Conservation (phyloP, 495 filamentous ascomycete genomes). For the Annulohypoxylon maeteangense region DNA sequence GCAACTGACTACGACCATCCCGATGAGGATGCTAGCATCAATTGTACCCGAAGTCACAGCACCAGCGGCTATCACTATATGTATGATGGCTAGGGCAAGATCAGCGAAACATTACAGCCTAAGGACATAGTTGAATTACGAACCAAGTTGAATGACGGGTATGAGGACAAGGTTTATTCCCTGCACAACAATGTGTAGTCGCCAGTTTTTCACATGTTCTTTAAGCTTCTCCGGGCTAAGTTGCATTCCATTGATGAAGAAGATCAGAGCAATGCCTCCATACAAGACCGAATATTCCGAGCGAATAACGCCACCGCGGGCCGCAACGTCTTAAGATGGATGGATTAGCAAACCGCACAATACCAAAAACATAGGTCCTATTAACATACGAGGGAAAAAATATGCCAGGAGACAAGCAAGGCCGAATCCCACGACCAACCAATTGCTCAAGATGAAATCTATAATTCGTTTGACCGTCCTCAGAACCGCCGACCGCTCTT, state of each 20-base stretch:
- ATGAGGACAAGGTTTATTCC: slow-evolving; percentile 63
- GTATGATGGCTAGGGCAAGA: slow-evolving; percentile 55
- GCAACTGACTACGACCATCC: slow-evolving; percentile 65
- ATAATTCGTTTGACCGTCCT: slow-evolving; percentile 34
- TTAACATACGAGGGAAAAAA: slow-evolving; percentile 57
- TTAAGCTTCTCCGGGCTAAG: slow-evolving; percentile 63
- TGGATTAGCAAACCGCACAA: slow-evolving; percentile 12
- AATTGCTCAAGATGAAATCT: slow-evolving; percentile 61
- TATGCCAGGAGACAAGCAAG: slow-evolving; percentile 62
- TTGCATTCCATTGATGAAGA: slow-evolving; percentile 65
- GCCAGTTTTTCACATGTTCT: slow-evolving; percentile 62
- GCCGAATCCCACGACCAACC: slow-evolving; percentile 67
- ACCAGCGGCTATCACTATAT: slow-evolving; percentile 60
- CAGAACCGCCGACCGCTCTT: slow-evolving; percentile 29
- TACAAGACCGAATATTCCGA: slow-evolving; percentile 66
- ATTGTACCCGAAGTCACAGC: slow-evolving; percentile 51
- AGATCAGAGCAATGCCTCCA: slow-evolving; percentile 64
- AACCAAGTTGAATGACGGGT: slow-evolving; percentile 54
- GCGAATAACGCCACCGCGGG: slow-evolving; percentile 62
- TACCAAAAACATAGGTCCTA: not conserved
- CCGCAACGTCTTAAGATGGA: slow-evolving; percentile 55
- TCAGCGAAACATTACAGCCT: slow-evolving; percentile 24
- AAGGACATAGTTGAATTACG: slow-evolving; percentile 2
- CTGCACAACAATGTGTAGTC: slow-evolving; percentile 63
- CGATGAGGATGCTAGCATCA: slow-evolving; percentile 62